Conservation (phyloP, 1,139 yeast genomes). For the Meyerozyma athensensis region DNA sequence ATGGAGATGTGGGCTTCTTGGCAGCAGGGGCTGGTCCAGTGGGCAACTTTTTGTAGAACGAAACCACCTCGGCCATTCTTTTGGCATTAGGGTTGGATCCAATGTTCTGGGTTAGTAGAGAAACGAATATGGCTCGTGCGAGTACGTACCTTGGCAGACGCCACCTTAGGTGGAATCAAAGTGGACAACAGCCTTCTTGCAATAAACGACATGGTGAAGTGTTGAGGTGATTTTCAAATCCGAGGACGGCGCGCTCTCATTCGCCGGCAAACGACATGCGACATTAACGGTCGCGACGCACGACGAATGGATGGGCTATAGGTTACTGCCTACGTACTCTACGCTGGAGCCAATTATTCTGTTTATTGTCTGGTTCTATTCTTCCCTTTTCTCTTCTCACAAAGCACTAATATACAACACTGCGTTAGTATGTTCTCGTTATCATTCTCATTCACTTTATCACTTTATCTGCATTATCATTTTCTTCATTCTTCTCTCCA, state of each 20-base stretch:
- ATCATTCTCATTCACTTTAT: neutral
- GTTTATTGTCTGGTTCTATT: too few relatives aligned
- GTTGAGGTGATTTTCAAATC: conserved; percentile 5
- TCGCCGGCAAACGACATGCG: conserved; percentile 9
- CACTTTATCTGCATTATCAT: too few relatives aligned
- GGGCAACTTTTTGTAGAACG: conserved; percentile 94
- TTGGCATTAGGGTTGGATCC: conserved; percentile 95
- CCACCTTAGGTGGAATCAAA: conserved; percentile 97
- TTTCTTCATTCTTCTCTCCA: neutral
- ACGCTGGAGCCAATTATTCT: too few relatives aligned
- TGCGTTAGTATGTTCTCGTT: conserved; percentile 21
- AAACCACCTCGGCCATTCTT: conserved; percentile 93
- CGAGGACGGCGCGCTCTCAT: conserved; percentile 12
- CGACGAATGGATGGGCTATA: too few relatives aligned
- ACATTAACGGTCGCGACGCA: neutral
- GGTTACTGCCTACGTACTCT: too few relatives aligned
- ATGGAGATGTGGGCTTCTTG: conserved; percentile 63
- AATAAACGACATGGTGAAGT: conserved; percentile 64
- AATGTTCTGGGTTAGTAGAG: conserved; percentile 54
- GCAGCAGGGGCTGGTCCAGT: conserved; percentile 83
- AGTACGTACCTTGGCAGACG: conserved; percentile 80
- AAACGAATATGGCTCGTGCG: too few relatives aligned
- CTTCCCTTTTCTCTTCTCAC: too few relatives aligned
- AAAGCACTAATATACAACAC: conserved; percentile 42
- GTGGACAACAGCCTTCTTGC: conserved; percentile 92